Evolutionary conservation across 371 early-diverging fungal species (phyloP).

Genomic region (Cokeromyces recurvatus): DNA sequence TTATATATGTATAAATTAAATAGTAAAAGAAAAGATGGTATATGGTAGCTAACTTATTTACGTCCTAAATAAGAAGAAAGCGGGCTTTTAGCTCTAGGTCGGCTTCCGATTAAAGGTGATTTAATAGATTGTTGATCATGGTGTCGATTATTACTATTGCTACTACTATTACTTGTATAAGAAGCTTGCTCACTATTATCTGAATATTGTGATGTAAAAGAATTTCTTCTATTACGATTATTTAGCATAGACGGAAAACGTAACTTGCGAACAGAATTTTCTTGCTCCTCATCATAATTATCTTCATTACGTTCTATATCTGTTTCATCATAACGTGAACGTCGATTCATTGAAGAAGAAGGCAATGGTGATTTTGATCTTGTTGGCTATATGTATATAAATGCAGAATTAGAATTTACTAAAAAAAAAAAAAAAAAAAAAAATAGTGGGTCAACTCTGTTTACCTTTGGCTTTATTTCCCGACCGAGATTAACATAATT

Average conservation of each 20-base stretch:
- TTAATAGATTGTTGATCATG: conserved; percentile 7
- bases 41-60: no score
- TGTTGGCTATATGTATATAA: no score
- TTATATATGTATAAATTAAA: no score
- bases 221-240: conserved; percentile 3
- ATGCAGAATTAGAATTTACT: no score
- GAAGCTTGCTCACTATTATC: conserved; percentile 3
- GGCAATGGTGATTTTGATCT: conserved; percentile 10
- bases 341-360: no score
- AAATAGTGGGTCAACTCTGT: no score
- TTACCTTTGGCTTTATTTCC: background rate
- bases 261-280: conserved; percentile 1
- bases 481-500: background rate
- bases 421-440: background rate
- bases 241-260: conserved; percentile 4
- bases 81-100: conserved; percentile 16
- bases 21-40: no score
- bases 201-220: conserved; percentile 7
- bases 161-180: no score
- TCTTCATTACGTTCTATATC: background rate
- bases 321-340: conserved; percentile 1
- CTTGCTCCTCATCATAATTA: background rate
- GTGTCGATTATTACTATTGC: background rate
- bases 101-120: conserved; percentile 14
- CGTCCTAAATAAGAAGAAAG: no score